Conservation (phyloP, 1,139 yeast species). For the Saccharomyces hybrid region DNA sequence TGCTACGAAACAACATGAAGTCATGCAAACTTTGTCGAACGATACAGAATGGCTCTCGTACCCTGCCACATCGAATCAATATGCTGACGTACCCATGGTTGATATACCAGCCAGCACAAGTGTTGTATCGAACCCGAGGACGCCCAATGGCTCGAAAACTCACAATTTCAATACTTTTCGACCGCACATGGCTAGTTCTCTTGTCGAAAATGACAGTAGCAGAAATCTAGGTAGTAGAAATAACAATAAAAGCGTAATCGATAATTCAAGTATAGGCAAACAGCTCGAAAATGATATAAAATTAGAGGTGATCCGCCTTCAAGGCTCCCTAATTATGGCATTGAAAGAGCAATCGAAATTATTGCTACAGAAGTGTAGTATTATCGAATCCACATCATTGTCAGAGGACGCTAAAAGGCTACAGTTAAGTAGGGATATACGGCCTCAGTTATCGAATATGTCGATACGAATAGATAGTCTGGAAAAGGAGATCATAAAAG, state of each 20-base stretch:
- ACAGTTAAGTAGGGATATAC: slow-evolving; percentile 15
- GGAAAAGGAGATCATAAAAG: slow-evolving; percentile 1
- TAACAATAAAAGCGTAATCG: neutral
- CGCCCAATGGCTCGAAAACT: neutral
- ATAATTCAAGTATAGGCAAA: neutral
- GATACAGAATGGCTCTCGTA: neutral
- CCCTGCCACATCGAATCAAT: neutral
- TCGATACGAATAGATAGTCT: neutral
- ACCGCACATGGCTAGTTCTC: neutral
- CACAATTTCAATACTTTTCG: neutral
- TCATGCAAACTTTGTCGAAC: neutral
- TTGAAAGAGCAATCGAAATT: slow-evolving; percentile 17
- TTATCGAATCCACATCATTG: slow-evolving; percentile 29
- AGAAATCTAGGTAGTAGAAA: neutral
- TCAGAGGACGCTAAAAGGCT: slow-evolving; percentile 28
- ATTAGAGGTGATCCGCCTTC: slow-evolving; percentile 10
- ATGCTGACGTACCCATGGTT: neutral
- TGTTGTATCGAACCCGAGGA: neutral
- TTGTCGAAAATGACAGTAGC: neutral
- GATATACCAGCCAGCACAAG: slow-evolving; percentile 1
- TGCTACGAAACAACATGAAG: neutral
- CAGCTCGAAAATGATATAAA: neutral
- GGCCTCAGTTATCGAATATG: neutral
- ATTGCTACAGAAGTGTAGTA: slow-evolving; percentile 22
- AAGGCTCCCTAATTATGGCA: slow-evolving; percentile 14